Base-by-base conservation (phyloP, 129 eudicot species). In the Artemisia tridentata region DNA sequence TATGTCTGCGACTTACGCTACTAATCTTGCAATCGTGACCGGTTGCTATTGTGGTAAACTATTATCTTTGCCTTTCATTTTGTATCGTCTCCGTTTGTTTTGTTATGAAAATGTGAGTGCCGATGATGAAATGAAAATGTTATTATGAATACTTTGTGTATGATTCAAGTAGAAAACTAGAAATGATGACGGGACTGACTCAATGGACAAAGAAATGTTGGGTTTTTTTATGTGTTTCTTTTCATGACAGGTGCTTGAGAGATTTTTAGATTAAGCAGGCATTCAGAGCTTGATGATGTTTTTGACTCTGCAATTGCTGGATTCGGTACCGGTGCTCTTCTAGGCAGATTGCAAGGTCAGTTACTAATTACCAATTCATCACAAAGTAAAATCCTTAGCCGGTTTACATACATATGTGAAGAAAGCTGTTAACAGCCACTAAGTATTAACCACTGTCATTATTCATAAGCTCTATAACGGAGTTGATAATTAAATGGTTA, bases 291-390 rank as follows among this genome's bases (percentile, higher is more conserved):
- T 50, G 95, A 86, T 76, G 89, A 92, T 82, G 84, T 92, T 25
- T 38, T 88, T 63, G 91, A 89, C 80, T 92, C 95, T 11, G 88
- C 85, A 46, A 80, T 92, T 81, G 96, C 89, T 69, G 98, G 98
- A 68, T 80, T 89, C 71, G 89, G 96, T 69, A 86, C 83, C 58
- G 98, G 98, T 65, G 98, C 98, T 62, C 55, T 92, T 82, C 85
- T 92, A n/a, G 98, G 98, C 14, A 91, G 96, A 68, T 85, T 92
- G 54, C 98, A 92, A 86, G 98, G 98, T 92, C 13, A 70, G 73
- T 19, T n/a, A 61, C 50, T 59, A 29, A 49, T n/a, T 20, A 63
- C 9, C 70, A 50, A 31, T 46, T 19, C n/a, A 20, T 9, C 21
- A 19, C 47, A 20, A 43, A 7, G 1, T 8, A 21, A 53, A 75